Base-by-base conservation (phyloP, 2,329 filamentous ascomycete genomes). In the Fusarium proliferatum region DNA sequence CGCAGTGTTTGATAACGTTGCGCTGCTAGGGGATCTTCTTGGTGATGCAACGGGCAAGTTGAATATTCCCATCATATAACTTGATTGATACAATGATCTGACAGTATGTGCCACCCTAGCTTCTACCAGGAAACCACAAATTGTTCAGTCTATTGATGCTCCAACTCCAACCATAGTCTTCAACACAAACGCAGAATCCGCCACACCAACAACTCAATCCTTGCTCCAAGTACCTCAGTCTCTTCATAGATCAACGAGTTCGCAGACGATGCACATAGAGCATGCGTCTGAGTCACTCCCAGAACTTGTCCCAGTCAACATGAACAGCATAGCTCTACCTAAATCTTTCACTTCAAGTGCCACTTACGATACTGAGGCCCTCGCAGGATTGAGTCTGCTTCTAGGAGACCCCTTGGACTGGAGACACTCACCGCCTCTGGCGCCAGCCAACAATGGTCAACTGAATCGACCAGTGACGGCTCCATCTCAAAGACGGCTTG, bases 21-120 rank as follows among this genome's bases (percentile, higher is more conserved):
- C 68, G 6, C 55, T 76, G 19, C 15, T 76, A 11, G 73, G 69
- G 11, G 74, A 76, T 49, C 45, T 76, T 16, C 16, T 76, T 11
- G 71, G 74, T 4, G 63, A 51, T 13, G 3, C 49, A 8, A 55
- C 51, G 36, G 42, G 73, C 67, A 52, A 69, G 58, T 39, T 16
- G 16, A 28, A 34, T 2, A 7, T 8, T 21, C 28, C 8, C 12
- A 15, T 36, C 34, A 12, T 9, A 16, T 19, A 7, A n/a, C 15
- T 15, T 16, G 3, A 10, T 36, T 17, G 21, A 51, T 34, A 34
- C 16, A 46, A 30, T 41, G 4, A n/a, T 48, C 46, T 68, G n/a
- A 68, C 34, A 36, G 4, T 3, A 43, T 26, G 8, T 23, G 3
- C 19, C 17, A 21, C 28, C 13, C 28, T 42, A 69, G 66, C 26